Base-by-base conservation (phyloP, 306 rosid genomes). In the Malus orientalis region DNA sequence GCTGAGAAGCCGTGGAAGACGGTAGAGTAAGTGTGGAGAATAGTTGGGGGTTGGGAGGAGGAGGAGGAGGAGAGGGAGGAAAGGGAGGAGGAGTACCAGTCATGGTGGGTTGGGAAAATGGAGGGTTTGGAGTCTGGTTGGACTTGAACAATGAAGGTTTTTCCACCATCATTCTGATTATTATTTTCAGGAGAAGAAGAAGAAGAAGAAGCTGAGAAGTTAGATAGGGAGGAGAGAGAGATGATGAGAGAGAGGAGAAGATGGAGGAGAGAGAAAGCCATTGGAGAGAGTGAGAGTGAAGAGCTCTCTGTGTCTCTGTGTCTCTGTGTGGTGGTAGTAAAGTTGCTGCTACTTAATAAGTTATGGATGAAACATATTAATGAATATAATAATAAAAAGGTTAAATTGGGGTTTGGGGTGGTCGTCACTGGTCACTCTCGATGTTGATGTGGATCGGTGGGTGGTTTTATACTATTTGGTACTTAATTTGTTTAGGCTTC, bases 1-100 rank as follows among this genome's bases (percentile, higher is more conserved):
- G 89, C 87, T 4, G 98, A 89, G 82, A 93, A 93, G 64, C 98
- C 98, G 15, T 89, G 86, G 79, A 93, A 91, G 72, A 93, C 85
- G 25, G 88, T 88, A 78, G 87, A 82, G 79, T 93, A 93, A 0
- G 96, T 87, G 79, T 93, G 97, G 45, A 93, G 79, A 5, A 91
- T 33, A 1, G 11, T 71, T 70, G 22, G 70, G 51, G 5, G 60
- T 5, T 11, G 67, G 49, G 44, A 40, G 44, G 44, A 40, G 44
- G 80, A 23, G 32, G 84, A 53, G 4, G 80, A 23, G 32, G 84
- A 53, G 4, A 89, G 49, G 3, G 91, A 81, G 5, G 95, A 76
- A 36, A 93, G 92, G 0, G 93, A 88, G 12, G 97, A 91, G 44
- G 84, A 78, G 70, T 93, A 93, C 98, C 98, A 93, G 81, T 81